Base-by-base conservation (phyloP, 2,329 filamentous ascomycete genomes). In the Neonectria ditissima region DNA sequence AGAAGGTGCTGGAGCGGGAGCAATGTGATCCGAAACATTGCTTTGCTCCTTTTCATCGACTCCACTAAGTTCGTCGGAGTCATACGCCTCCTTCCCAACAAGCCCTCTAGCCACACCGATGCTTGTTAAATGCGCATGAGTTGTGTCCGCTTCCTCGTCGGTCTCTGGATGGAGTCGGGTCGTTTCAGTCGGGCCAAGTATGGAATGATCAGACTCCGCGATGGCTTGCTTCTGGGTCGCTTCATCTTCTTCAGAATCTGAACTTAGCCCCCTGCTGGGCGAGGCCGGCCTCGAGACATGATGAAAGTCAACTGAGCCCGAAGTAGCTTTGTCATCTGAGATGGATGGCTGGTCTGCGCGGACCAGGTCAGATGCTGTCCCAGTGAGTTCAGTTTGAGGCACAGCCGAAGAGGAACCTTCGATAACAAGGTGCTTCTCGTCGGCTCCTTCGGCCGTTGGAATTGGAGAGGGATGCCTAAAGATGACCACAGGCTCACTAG, bases 231-330 rank as follows among this genome's bases (percentile, higher is more conserved):
- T 26, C 18, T 18, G 20, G 9, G 8, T 18, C 6, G 26, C 9
- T 18, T 55, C 55, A 14, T 53, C 47, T 51, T 43, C 54, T 34
- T 54, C 56, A 9, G 20, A 34, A 8, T 63, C 55, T 4, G 34
- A 13, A 44, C 11, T 34, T 16, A 18, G 24, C 20, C 52, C 34
- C 7, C 37, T 10, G 32, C 44, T 32, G 9, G 45, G 44, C 5
- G 39, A 47, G 20, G 11, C 26, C 16, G 20, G 11, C 13, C 37
- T 44, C 34, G 55, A 54, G 16, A 28, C 5, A 26, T 34, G 22
- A 16, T 34, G 34, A 20, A 26, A 43, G 44, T 55, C 39, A 26
- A 18, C 22, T 24, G 26, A 20, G 28, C 51, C 55, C n/a, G 32
- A 50, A 26, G 7, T 18, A 16, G 41, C 20, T 13, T 59, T 41